These are phyloP conservation scores for Quercus cerris DNA, from an alignment of 306 rosid genomes.

Conservation along the genomic window DNA sequence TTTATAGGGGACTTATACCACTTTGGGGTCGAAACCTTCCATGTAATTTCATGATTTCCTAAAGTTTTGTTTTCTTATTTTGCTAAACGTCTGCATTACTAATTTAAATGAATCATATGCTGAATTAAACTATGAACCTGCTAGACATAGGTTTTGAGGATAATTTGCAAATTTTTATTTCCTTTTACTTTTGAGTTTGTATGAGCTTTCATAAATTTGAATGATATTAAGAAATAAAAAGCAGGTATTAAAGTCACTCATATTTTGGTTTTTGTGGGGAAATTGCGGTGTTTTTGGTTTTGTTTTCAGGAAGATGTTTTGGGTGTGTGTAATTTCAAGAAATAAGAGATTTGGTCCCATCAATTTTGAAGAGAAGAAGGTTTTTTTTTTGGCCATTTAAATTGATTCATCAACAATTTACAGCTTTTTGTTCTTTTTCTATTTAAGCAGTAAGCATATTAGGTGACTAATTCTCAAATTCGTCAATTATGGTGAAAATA, in stretches of 20 bases:
- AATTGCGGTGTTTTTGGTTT: no score
- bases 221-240: neutral
- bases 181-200: neutral
- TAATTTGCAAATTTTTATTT: neutral
- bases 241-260: neutral
- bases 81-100: neutral
- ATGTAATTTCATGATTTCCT: conserved; percentile 45
- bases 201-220: neutral
- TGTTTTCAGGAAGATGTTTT: no score
- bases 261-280: neutral
- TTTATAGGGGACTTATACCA: conserved; percentile 60
- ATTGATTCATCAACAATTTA: no score
- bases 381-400: no score
- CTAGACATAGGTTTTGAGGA: conserved; percentile 9
- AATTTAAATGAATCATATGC: neutral
- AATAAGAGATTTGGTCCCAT: no score
- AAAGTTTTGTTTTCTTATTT: conserved; percentile 3
- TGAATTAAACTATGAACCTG: neutral
- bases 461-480: no score
- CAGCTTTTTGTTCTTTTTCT: no score
- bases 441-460: no score
- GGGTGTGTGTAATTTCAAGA: no score
- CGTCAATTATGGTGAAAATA: no score
- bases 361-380: no score
- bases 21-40: conserved; percentile 66